phyloP scores from a whole-genome alignment of 352 stramenopile genomes.

The Pythium insidiosum region DNA sequence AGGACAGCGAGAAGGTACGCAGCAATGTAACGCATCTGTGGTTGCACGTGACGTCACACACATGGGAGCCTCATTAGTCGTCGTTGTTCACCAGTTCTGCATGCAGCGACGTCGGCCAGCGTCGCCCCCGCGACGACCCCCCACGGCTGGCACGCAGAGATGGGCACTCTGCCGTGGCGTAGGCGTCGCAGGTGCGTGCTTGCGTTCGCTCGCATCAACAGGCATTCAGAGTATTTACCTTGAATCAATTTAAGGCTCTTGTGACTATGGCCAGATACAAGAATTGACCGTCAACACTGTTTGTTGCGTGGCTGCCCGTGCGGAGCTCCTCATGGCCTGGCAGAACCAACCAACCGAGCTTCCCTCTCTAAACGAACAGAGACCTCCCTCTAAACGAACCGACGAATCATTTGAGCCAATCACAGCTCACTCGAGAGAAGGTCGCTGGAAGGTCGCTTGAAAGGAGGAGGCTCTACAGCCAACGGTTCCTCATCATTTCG shows the following conservation, averaged over 20 bases:
- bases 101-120: background rate
- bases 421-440: background rate
- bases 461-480: conserved; percentile 6
- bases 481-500: conserved; percentile 14
- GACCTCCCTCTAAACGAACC: conserved; percentile 8
- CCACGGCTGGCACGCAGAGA: no score
- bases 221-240: no score
- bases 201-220: no score
- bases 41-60: no score
- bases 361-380: conserved; percentile 37
- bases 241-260: conserved; percentile 91
- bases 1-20: conserved; percentile 95
- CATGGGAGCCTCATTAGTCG: no score
- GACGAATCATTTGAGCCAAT: conserved; percentile 27
- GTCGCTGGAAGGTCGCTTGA: conserved; percentile 14
- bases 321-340: conserved; percentile 12
- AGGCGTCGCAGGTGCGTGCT: no score
- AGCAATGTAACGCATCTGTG: conserved; percentile 96
- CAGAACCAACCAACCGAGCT: conserved; percentile 32
- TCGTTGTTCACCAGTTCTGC: no score
- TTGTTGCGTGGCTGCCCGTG: no score
- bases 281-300: conserved; percentile 54
- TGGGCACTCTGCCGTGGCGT: no score
- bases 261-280: conserved; percentile 87
- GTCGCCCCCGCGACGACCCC: no score